Evolutionary conservation across 805 yeast species (phyloP).

Genomic region (Candida saitoana): DNA sequence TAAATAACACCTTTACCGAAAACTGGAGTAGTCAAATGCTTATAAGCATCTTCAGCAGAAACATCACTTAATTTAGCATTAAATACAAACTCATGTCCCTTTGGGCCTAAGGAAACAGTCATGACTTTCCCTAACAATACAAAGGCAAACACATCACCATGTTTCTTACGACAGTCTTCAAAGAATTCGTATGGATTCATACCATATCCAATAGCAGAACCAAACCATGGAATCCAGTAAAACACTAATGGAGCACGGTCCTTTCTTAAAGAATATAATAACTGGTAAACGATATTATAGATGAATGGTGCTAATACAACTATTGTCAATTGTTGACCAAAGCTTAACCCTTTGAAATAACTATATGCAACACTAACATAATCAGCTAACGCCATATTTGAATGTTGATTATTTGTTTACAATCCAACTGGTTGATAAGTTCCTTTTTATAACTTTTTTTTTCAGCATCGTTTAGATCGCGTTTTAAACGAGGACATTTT

Average conservation of each 20-base stretch:
- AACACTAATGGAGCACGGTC: conserved; percentile 89
- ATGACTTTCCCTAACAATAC: conserved; percentile 82
- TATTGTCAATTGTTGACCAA: conserved; percentile 27
- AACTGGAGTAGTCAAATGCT: conserved; percentile 97
- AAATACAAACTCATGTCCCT: conserved; percentile 94
- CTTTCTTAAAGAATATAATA: conserved; percentile 62
- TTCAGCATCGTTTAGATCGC: background rate
- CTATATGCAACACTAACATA: conserved; percentile 9
- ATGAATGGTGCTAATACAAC: conserved; percentile 53
- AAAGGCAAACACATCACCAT: conserved; percentile 93
- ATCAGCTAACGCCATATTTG: conserved; percentile 24
- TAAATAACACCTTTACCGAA: conserved; percentile 97
- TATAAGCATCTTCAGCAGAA: conserved; percentile 93
- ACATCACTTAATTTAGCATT: conserved; percentile 88
- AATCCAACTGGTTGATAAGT: background rate
- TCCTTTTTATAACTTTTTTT: background rate
- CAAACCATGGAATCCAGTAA: conserved; percentile 94
- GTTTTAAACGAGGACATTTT: background rate
- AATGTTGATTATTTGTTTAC: background rate
- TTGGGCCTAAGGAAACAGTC: conserved; percentile 96
- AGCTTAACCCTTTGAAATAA: conserved; percentile 21
- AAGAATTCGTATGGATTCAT: conserved; percentile 92
- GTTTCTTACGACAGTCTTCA: conserved; percentile 66
- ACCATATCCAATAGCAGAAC: conserved; percentile 86
- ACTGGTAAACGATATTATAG: conserved; percentile 63